Percentiles rank a stretch among this genome's conserved stretches.
These are phyloP conservation scores for Kwoniella heveanensis DNA, from an alignment of 768 basidiomycete species.

Conservation along the genomic window DNA sequence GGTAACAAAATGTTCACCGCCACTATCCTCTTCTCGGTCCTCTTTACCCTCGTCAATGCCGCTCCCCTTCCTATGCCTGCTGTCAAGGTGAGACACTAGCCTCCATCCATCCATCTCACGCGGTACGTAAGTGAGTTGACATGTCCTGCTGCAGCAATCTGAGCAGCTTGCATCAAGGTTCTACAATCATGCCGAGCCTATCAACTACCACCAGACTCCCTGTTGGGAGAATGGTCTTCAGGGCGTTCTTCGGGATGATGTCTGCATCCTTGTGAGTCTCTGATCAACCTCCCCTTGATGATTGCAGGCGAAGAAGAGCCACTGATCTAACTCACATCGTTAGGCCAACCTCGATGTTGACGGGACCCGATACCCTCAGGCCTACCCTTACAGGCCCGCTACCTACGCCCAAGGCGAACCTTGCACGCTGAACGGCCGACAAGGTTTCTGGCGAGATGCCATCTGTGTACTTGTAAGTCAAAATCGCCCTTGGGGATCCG, in stretches of 20 bases:
- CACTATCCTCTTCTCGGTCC: constrained; percentile 32
- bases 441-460: constrained; percentile 20
- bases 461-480: constrained; percentile 23
- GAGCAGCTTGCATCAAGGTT: constrained; percentile 24
- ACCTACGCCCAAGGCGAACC: constrained; percentile 5
- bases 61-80: constrained; percentile 35
- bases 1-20: constrained; percentile 36
- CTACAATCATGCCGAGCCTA: constrained; percentile 19
- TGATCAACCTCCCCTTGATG: no score
- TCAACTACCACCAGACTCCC: constrained; percentile 23
- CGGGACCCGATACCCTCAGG: constrained; percentile 2
- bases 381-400: not conserved
- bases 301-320: no score
- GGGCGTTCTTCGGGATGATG: constrained; percentile 27
- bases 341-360: constrained; percentile 18
- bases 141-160: constrained; percentile 6
- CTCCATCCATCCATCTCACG: not conserved
- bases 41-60: constrained; percentile 26
- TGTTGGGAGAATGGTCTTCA: constrained; percentile 34
- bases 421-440: constrained; percentile 15
- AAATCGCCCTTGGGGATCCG: no score
- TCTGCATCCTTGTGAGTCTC: constrained; percentile 36
- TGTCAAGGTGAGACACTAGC: constrained; percentile 20
- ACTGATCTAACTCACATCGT: not conserved
- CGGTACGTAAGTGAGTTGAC: not conserved